Percentiles rank a stretch among this genome's conserved stretches.
phyloP scores from a whole-genome alignment of 1,284 basidiomycete species.

The Ustilago vetiveriae region DNA sequence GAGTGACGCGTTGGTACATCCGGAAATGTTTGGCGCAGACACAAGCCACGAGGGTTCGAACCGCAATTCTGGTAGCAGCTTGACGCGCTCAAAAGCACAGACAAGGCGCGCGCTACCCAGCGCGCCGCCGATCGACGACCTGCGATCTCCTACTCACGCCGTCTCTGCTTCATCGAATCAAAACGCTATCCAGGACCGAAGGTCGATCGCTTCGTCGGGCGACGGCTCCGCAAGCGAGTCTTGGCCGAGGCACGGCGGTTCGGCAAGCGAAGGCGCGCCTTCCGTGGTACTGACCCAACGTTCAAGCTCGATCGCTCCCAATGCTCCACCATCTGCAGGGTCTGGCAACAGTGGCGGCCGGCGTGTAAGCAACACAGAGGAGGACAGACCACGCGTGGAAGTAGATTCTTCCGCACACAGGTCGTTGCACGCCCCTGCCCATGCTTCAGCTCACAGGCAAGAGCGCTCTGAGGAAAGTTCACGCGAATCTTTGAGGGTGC shows the following conservation, averaged over 20 bases:
- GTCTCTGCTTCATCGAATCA: slow-evolving; percentile 3
- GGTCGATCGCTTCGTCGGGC: slow-evolving; percentile 37
- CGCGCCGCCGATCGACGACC: slow-evolving; percentile 33
- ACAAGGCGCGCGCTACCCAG: slow-evolving; percentile 41
- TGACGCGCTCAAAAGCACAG: slow-evolving; percentile 48
- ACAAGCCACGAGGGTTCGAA: slow-evolving; percentile 28
- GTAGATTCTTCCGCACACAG: slow-evolving; percentile 2
- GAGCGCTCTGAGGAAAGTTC: slow-evolving; percentile 31
- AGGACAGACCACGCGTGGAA: slow-evolving; percentile 15
- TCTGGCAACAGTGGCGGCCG: slow-evolving; percentile 7
- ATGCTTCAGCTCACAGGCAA: slow-evolving; percentile 19
- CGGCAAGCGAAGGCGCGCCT: slow-evolving; percentile 18
- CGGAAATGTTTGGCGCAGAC: slow-evolving; percentile 30
- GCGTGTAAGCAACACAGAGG: slow-evolving; percentile 19
- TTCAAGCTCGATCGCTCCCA: slow-evolving; percentile 25
- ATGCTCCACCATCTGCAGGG: neutral
- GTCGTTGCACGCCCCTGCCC: slow-evolving; percentile 12
- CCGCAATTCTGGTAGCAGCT: slow-evolving; percentile 41
- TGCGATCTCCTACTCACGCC: slow-evolving; percentile 32
- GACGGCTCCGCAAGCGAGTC: slow-evolving; percentile 31
- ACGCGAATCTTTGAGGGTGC: slow-evolving; percentile 7
- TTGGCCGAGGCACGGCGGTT: slow-evolving; percentile 11
- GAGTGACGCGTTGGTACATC: slow-evolving; percentile 43
- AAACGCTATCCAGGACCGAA: slow-evolving; percentile 23
- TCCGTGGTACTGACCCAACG: slow-evolving; percentile 22